Evolutionary conservation across 352 stramenopile genomes (phyloP).

Genomic region (Pythium dissimile): DNA sequence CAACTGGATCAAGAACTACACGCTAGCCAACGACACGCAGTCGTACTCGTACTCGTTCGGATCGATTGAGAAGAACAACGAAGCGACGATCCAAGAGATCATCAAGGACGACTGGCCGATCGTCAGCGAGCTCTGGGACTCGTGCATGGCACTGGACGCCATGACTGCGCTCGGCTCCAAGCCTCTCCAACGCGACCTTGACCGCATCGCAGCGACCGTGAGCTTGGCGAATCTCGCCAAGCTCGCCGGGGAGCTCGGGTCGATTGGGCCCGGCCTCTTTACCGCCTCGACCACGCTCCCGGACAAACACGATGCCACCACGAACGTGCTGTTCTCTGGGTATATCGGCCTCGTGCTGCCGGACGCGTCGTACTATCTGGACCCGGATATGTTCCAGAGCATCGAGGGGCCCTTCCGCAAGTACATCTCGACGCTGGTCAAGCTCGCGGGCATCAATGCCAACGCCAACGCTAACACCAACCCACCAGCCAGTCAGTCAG

Average conservation of each 20-base stretch:
- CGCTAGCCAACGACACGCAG: slow-evolving; percentile 11
- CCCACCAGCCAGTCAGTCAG: too few species aligned
- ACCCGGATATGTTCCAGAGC: slow-evolving; percentile 31
- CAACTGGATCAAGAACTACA: slow-evolving; percentile 24
- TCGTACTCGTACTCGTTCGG: slow-evolving; percentile 20
- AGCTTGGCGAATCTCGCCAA: slow-evolving; percentile 17
- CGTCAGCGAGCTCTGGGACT: slow-evolving; percentile 25
- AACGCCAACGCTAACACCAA: neutral
- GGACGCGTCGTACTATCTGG: slow-evolving; percentile 88
- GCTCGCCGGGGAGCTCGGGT: slow-evolving; percentile 18
- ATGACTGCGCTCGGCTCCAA: slow-evolving; percentile 4
- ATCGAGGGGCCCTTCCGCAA: slow-evolving; percentile 28
- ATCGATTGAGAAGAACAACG: slow-evolving; percentile 19
- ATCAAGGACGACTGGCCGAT: slow-evolving; percentile 29
- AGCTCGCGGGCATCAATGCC: slow-evolving; percentile 19
- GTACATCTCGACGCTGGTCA: slow-evolving; percentile 34
- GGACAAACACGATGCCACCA: slow-evolving; percentile 66
- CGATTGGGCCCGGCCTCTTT: slow-evolving; percentile 52
- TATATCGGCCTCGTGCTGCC: slow-evolving; percentile 74
- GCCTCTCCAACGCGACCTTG: slow-evolving; percentile 7
- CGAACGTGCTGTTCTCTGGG: slow-evolving; percentile 50
- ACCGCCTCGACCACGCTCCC: slow-evolving; percentile 44
- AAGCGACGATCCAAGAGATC: slow-evolving; percentile 20
- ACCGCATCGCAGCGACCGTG: neutral
- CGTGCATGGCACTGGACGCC: slow-evolving; percentile 3